Conservation (phyloP, 345 rosid species). For the Gossypioides kirkii region DNA sequence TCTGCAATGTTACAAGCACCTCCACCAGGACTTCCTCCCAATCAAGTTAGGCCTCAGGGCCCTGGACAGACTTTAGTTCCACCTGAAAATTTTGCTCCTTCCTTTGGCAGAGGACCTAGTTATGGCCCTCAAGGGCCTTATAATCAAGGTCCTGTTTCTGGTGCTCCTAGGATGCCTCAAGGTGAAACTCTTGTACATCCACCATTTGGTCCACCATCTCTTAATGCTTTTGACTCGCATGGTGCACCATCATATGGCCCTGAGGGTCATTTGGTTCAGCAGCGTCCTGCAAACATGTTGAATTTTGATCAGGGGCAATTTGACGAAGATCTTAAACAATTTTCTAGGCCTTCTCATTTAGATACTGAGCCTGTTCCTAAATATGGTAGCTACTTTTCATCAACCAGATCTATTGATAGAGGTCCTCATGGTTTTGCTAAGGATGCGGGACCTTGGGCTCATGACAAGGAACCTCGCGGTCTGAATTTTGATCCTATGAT, state of each 20-base stretch:
- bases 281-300: constrained; percentile 14
- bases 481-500: constrained; percentile 25
- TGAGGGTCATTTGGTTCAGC: constrained; percentile 22
- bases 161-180: constrained; percentile 20
- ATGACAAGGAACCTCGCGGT: constrained; percentile 31
- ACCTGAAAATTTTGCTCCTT: constrained; percentile 30
- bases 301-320: constrained; percentile 28
- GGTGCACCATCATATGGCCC: constrained; percentile 23
- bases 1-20: constrained; percentile 37
- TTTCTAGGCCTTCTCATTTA: constrained; percentile 36
- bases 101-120: constrained; percentile 36
- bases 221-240: constrained; percentile 24
- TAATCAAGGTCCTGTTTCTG: constrained; percentile 17
- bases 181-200: constrained; percentile 23
- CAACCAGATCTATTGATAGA: constrained; percentile 39
- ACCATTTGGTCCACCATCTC: constrained; percentile 8
- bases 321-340: constrained; percentile 44
- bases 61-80: constrained; percentile 25
- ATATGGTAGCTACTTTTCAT: constrained; percentile 31
- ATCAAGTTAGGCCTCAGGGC: constrained; percentile 36
- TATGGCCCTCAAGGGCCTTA: constrained; percentile 34
- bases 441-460: constrained; percentile 30
- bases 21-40: constrained; percentile 29
- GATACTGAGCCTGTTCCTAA: constrained; percentile 31
- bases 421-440: constrained; percentile 36